These are phyloP conservation scores for Ascodesmis nigricans DNA, from an alignment of 495 filamentous ascomycete species.

Conservation along the genomic window DNA sequence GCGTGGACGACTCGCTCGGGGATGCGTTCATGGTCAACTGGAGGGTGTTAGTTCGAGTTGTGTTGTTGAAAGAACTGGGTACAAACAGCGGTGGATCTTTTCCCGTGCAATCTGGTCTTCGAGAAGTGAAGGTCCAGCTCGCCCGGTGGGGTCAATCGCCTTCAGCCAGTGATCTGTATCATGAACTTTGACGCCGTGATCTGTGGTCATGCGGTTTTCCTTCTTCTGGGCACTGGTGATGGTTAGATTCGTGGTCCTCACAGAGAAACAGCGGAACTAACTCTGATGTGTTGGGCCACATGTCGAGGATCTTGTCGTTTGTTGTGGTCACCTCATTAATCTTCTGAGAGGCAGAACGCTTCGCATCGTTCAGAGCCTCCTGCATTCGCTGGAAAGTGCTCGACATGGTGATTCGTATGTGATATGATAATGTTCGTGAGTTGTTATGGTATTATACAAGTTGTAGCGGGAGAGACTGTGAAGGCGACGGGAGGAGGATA, in stretches of 20 bases:
- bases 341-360: constrained; percentile 12
- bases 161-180: constrained; percentile 65
- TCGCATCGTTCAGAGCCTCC: constrained; percentile 16
- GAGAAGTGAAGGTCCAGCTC: constrained; percentile 50
- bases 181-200: constrained; percentile 53
- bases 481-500: too few species aligned
- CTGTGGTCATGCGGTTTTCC: constrained; percentile 38
- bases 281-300: constrained; percentile 17
- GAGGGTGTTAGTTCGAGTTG: constrained; percentile 3
- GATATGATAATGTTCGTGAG: too few species aligned
- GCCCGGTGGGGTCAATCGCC: constrained; percentile 22
- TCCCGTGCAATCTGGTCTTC: constrained; percentile 64
- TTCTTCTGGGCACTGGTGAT: constrained; percentile 6
- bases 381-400: constrained; percentile 15
- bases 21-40: constrained; percentile 70
- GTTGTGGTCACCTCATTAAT: constrained; percentile 15
- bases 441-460: not conserved
- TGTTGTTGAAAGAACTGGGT: not conserved
- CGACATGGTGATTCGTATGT: constrained; percentile 8
- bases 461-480: too few species aligned
- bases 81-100: constrained; percentile 31
- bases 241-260: too few species aligned
- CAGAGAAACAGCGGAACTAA: too few species aligned
- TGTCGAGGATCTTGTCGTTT: constrained; percentile 22
- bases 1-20: constrained; percentile 81